Conservation (phyloP, 31 red algal genomes). For the Asparagopsis taxiformis region DNA sequence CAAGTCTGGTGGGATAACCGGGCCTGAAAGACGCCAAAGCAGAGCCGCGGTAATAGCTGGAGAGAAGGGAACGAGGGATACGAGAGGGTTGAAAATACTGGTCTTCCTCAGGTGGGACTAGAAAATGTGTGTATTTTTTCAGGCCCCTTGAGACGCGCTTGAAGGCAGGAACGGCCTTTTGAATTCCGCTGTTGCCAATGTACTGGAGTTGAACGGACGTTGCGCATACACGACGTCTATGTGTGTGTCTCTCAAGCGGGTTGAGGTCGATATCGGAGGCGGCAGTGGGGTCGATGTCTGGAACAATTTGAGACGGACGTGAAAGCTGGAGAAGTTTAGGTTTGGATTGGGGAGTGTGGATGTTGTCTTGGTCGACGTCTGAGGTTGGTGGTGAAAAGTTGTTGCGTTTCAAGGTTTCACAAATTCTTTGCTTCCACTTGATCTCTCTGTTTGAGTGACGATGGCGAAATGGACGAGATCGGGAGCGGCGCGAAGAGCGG, state of each 20-base stretch:
- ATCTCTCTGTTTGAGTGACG: too few species aligned
- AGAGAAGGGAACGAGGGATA: neutral
- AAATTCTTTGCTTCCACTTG: too few species aligned
- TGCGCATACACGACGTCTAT: conserved; percentile 3
- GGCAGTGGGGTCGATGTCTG: conserved; percentile 1
- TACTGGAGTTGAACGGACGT: neutral
- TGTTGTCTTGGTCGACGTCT: neutral
- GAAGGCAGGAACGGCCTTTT: conserved; percentile 2
- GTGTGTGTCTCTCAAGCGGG: neutral
- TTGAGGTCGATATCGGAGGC: conserved; percentile 6
- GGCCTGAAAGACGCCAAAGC: neutral
- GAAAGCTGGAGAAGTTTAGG: neutral
- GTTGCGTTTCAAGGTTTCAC: too few species aligned
- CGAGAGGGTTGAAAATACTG: neutral
- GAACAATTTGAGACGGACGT: conserved; percentile 18
- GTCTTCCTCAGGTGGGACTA: conserved; percentile 13
- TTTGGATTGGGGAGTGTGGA: neutral
- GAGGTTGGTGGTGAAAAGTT: too few species aligned
- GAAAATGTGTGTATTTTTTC: conserved; percentile 5
- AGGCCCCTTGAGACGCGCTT: neutral
- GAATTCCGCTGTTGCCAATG: neutral
- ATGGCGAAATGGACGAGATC: too few species aligned
- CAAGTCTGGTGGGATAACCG: neutral
- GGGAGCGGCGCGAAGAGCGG: too few species aligned
- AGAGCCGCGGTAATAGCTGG: conserved; percentile 2